These are phyloP conservation scores for Saccharomycopsis javanensis DNA, from an alignment of 805 yeast genomes.

Conservation along the genomic window DNA sequence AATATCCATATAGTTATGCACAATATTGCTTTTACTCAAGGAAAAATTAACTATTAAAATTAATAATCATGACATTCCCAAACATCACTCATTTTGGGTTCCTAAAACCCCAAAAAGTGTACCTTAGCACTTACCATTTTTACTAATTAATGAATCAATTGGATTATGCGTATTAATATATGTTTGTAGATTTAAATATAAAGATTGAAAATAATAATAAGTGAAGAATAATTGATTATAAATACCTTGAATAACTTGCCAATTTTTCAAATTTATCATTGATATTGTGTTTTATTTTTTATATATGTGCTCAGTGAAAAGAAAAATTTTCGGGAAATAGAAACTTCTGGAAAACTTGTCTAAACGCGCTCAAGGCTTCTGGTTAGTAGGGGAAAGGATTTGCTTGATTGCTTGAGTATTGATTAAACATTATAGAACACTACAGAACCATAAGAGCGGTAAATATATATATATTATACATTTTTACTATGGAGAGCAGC, in stretches of 20 bases:
- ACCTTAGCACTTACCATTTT: background rate
- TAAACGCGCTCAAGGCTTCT: background rate
- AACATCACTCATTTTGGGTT: too few species aligned
- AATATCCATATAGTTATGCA: too few species aligned
- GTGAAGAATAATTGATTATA: background rate
- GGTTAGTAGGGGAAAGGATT: background rate
- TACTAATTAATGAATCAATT: too few species aligned
- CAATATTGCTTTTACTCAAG: too few species aligned
- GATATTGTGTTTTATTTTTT: background rate
- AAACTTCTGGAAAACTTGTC: background rate
- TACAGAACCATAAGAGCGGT: too few species aligned
- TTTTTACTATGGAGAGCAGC: too few species aligned
- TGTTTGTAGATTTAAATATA: background rate
- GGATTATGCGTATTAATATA: background rate
- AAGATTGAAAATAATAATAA: too few species aligned
- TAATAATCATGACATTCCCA: too few species aligned
- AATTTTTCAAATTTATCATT: background rate
- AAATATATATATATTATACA: too few species aligned
- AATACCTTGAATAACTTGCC: background rate
- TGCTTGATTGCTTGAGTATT: background rate
- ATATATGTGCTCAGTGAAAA: background rate
- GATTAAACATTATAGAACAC: background rate
- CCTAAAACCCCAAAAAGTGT: background rate
- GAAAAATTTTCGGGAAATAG: background rate
- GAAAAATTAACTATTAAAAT: too few species aligned